Percentiles rank a stretch among this genome's conserved stretches.
Conservation (phyloP, 495 filamentous ascomycete genomes). For the Penicillium atrosanguineum region DNA sequence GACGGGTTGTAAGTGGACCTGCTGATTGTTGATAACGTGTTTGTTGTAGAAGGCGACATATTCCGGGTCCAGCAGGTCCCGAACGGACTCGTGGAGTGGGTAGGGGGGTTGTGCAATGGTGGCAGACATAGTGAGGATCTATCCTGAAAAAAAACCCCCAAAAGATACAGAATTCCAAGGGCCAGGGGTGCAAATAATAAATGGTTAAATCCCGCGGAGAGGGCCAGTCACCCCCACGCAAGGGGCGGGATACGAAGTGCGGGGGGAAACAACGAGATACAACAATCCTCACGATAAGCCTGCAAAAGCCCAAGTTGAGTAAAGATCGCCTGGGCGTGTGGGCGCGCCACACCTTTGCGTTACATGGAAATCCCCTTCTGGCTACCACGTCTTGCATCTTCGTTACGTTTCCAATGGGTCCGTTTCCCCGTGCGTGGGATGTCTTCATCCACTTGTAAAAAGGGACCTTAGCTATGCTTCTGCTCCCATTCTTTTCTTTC, state of each 20-base stretch:
- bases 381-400: background rate
- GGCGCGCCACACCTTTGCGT: background rate
- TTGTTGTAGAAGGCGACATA: slow-evolving; percentile 56
- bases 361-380: background rate
- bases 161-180: background rate
- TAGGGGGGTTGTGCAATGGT: slow-evolving; percentile 47
- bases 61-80: slow-evolving; percentile 45
- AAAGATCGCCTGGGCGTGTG: background rate
- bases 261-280: background rate
- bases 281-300: too few species aligned
- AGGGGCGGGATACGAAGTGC: slow-evolving; percentile 3
- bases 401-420: background rate
- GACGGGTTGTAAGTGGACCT: slow-evolving; percentile 53
- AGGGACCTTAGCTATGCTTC: background rate
- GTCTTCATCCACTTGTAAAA: background rate
- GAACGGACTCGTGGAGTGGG: slow-evolving; percentile 52
- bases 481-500: background rate
- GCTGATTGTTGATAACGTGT: slow-evolving; percentile 48
- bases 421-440: background rate
- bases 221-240: slow-evolving; percentile 5
- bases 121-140: slow-evolving; percentile 23
- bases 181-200: background rate
- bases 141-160: background rate
- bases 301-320: background rate
- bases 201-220: background rate